Base-by-base conservation (phyloP, 2,329 filamentous ascomycete genomes). In the Botryosphaeria dothidea region DNA sequence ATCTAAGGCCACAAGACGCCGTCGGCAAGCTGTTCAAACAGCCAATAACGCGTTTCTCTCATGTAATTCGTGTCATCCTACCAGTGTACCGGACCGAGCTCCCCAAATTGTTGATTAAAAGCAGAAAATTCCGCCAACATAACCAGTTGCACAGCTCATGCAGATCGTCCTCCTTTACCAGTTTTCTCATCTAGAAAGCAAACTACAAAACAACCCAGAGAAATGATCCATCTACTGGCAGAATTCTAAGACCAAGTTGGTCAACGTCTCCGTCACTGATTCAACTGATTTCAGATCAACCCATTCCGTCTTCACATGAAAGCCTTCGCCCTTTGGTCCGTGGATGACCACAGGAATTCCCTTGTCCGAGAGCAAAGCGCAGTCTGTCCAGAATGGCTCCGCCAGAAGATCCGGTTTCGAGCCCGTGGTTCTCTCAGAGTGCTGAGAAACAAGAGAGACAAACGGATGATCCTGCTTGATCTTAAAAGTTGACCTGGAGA, bases 301-400 rank as follows among this genome's bases (percentile, higher is more conserved):
- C 78, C 79, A 85, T 71, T 86, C 83, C 64, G 82, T 79, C 57
- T 81, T 82, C 1, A 74, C 76, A 68, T 86, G 83, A 3, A 85
- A 67, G 0, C 84, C 84, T n/a, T 79, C 77, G 0, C 82, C 83
- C 8, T 69, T 71, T 0, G 82, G 82, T 0, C 83, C 82, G 70
- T 79, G 84, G 0, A 85, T 73, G 17, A 86, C 71, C 0, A 78
- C 71, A 0, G 82, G 78, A 29, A 85, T 82, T 0, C 82, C 83
- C 15, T 71, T 73, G 19, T 79, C 74, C 0, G 76, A 73, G 0
- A 86, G 67, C 13, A 85, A 69, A 1, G 83, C 83, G n/a, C 79
- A 81, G 68, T 86, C 83, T 0, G 81, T 83, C 84, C 83, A 86
- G 66, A 78, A 84, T 0, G 77, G 69, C 46, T 13, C 61, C 8